A percentile compares a stretch with the other conserved stretches of the same genome.
Evolutionary conservation across 2,329 filamentous ascomycete species (phyloP).

Genomic region (Scorias spongiosa): DNA sequence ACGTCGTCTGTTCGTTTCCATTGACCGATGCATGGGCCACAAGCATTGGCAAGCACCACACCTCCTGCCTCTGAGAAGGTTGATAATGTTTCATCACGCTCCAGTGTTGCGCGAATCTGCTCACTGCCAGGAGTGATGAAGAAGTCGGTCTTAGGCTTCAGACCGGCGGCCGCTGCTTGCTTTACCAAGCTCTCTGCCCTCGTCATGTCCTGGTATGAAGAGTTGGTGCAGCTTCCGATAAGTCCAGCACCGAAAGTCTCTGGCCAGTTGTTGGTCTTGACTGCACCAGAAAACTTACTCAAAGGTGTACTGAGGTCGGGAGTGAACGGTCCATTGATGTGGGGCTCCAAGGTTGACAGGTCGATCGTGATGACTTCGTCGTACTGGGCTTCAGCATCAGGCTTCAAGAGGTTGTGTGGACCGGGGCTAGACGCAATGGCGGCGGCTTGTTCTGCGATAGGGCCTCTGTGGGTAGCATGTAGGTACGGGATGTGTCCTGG

Average conservation of each 20-base stretch:
- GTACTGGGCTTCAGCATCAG: constrained; percentile 72
- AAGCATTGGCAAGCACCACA: constrained; percentile 84
- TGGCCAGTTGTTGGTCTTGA: constrained; percentile 78
- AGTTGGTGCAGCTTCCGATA: constrained; percentile 97
- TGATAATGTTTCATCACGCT: constrained; percentile 70
- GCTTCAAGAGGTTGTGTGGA: constrained; percentile 51
- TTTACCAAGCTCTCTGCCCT: constrained; percentile 84
- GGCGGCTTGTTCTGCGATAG: constrained; percentile 53
- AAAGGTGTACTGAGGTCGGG: constrained; percentile 88
- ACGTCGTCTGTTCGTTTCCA: constrained; percentile 87
- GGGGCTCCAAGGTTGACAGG: constrained; percentile 77
- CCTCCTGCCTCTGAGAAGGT: constrained; percentile 81
- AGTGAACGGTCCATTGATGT: constrained; percentile 95
- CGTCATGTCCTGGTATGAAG: constrained; percentile 97
- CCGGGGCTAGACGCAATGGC: constrained; percentile 43
- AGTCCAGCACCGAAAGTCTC: constrained; percentile 80
- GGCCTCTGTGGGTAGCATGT: constrained; percentile 60
- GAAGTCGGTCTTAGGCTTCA: constrained; percentile 80
- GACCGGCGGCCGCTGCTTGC: constrained; percentile 74
- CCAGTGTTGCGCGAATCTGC: constrained; percentile 87
- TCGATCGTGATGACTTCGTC: constrained; percentile 85
- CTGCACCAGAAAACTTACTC: constrained; percentile 73
- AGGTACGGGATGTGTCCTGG: constrained; percentile 70
- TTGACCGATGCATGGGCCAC: constrained; percentile 81
- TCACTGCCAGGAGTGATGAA: constrained; percentile 95